Evolutionary conservation across 2,329 filamentous ascomycete genomes (phyloP).

Genomic region (Eurotiales sp.): DNA sequence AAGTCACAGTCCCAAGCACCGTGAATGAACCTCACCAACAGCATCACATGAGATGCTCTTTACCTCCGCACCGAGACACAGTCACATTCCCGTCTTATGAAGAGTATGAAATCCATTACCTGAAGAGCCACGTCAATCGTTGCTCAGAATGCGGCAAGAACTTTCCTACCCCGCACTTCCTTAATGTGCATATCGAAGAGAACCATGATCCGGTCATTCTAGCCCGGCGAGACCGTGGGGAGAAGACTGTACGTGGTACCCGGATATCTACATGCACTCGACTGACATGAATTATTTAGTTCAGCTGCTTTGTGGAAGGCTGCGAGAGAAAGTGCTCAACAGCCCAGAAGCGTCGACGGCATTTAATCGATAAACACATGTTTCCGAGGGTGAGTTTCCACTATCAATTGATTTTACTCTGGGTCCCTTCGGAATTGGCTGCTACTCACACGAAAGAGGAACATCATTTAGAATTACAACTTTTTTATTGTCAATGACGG

Average conservation of each 20-base stretch:
- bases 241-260: slow-evolving; percentile 65
- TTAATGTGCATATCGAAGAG: slow-evolving; percentile 83
- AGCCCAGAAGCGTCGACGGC: slow-evolving; percentile 76
- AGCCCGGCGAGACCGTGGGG: slow-evolving; percentile 70
- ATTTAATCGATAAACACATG: slow-evolving; percentile 90
- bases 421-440: no score
- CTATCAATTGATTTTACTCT: neutral
- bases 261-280: neutral
- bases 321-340: slow-evolving; percentile 83
- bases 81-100: slow-evolving; percentile 69
- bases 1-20: slow-evolving; percentile 56
- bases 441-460: neutral
- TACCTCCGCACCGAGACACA: slow-evolving; percentile 72
- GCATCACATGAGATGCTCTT: slow-evolving; percentile 68
- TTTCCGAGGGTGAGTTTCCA: slow-evolving; percentile 61
- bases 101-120: slow-evolving; percentile 86
- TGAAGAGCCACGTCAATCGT: slow-evolving; percentile 73
- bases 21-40: slow-evolving; percentile 19
- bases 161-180: slow-evolving; percentile 77
- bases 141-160: slow-evolving; percentile 83
- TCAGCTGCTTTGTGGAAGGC: slow-evolving; percentile 81
- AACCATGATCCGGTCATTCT: slow-evolving; percentile 79
- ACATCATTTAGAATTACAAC: slow-evolving; percentile 63
- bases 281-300: slow-evolving; percentile 48
- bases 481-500: slow-evolving; percentile 83